phyloP scores from a whole-genome alignment of 495 filamentous ascomycete genomes.

The Bryoglossum gracile region DNA sequence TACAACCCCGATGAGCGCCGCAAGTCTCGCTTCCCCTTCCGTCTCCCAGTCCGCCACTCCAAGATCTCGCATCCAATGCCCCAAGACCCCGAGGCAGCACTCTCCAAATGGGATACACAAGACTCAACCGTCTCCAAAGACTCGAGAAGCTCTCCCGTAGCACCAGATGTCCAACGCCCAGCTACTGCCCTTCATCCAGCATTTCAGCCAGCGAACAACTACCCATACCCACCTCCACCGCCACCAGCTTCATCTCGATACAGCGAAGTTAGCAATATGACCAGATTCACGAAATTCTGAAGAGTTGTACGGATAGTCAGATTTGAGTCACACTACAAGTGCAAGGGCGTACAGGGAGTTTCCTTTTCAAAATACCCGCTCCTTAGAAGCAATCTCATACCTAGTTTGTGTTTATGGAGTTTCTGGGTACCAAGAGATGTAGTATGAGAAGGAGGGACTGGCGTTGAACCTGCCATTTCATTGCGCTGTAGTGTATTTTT shows the following conservation, averaged over 20 bases:
- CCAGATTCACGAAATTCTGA: slow-evolving; percentile 21
- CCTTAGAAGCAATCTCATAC: slow-evolving; percentile 23
- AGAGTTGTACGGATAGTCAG: too few species aligned
- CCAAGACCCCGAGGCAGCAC: slow-evolving; percentile 16
- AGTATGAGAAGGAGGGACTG: too few species aligned
- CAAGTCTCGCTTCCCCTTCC: slow-evolving; percentile 29
- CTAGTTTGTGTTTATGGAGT: background rate
- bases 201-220: slow-evolving; percentile 21
- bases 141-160: slow-evolving; percentile 43
- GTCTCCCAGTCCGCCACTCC: slow-evolving; percentile 28
- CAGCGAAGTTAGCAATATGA: slow-evolving; percentile 34
- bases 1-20: slow-evolving; percentile 22
- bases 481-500: background rate
- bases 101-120: slow-evolving; percentile 16
- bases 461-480: background rate
- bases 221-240: background rate
- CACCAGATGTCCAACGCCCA: slow-evolving; percentile 42
- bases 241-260: slow-evolving; percentile 39
- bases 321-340: too few species aligned
- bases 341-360: slow-evolving; percentile 8
- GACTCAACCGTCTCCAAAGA: too few species aligned
- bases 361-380: slow-evolving; percentile 21
- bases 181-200: slow-evolving; percentile 44
- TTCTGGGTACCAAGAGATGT: too few species aligned
- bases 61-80: slow-evolving; percentile 27